Evolutionary conservation across 768 basidiomycete species (phyloP), one percentile per base, ranked within the genome.

Genomic region (Omphalotus guepiniiformis): DNA sequence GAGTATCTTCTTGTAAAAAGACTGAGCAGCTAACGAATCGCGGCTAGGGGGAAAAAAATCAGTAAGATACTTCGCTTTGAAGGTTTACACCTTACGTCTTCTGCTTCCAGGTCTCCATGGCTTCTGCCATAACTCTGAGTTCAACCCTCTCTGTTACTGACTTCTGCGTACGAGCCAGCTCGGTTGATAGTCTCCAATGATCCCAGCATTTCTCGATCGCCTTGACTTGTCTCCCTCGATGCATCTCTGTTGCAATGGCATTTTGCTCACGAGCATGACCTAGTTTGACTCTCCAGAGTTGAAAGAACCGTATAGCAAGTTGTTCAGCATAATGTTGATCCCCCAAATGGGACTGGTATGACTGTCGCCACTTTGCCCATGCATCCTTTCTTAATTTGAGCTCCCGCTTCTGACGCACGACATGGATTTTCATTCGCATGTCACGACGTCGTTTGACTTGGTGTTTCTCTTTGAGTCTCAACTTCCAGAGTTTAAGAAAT

Each of bases 381-480:
- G 75, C 75, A 53, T 82, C 76, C 54, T 68, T 76, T 55, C 71
- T 61, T 37, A 87, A 58, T 55, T 75, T 73, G 4, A 55, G 48
- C 23, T 86, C 82, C 48, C 73, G 72, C 50, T 67, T 79, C 50
- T 78, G 77, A 53, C 77, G 78, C 27, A 85, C 67, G 9, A 63
- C 59, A 56, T 77, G 80, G 80, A 88, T 88, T 58, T 78, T 84
- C 52, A 66, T 55, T 23, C 85, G 82, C 85, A 88, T 88, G 42
- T 77, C 83, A 39, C 76, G 66, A 25, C 82, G 75, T 83, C 84
- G 87, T 47, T 72, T 69, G 19, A 67, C 58, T 56, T 83, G 80
- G 56, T 74, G 70, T 55, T 72, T 80, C 55, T 79, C 72, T 52
- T 72, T 77, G 3, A 79, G 61, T 53, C 66, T 76, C 22, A 57